Base-by-base conservation (phyloP, 306 rosid genomes). In the Dalbergia cultrata region DNA sequence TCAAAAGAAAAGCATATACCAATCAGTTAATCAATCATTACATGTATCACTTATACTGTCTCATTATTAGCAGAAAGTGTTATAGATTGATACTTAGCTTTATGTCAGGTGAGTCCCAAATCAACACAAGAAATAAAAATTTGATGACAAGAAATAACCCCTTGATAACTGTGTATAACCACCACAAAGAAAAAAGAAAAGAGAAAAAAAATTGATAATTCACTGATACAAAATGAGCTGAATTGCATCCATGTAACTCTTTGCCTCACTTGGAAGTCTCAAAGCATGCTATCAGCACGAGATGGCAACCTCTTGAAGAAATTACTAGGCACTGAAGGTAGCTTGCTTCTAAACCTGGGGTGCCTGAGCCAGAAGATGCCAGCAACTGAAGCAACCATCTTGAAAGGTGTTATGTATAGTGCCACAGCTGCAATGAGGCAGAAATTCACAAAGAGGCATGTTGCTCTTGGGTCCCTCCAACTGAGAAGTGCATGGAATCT, bases 271-370 rank as follows among this genome's bases (percentile, higher is more conserved):
- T 26, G 31, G 31, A 26, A 37, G 54, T 5, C 16, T 92, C 75
- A 90, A 70, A 91, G 93, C 98, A 91, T 85, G 85, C 89, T 58
- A 74, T 93, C 98, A 31, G 95, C 92, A 8, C 84, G 80, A 83
- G 97, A 90, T 6, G 97, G 92, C 84, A 93, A 70, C 82, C 98
- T 88, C 83, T 88, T 84, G 86, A 93, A 93, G 86, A 93, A 93
- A 75, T 93, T 91, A 70, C 82, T 87, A 7, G 92, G 94, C 14
- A 76, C 86, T 0, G 94, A 83, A n/a, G 97, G 97, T 59, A 93
- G 56, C 89, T 93, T 93, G 76, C 97, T 90, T 14, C 94, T 72
- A 52, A 93, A 93, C 81, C 63, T 88, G 0, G 98, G 94, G 13
- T 93, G 98, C 22, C 94, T 80, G 1, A 93, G 89, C 93, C 93